Base-by-base conservation (phyloP, 1,139 yeast species). In the Lodderomyces jiufengensis region DNA sequence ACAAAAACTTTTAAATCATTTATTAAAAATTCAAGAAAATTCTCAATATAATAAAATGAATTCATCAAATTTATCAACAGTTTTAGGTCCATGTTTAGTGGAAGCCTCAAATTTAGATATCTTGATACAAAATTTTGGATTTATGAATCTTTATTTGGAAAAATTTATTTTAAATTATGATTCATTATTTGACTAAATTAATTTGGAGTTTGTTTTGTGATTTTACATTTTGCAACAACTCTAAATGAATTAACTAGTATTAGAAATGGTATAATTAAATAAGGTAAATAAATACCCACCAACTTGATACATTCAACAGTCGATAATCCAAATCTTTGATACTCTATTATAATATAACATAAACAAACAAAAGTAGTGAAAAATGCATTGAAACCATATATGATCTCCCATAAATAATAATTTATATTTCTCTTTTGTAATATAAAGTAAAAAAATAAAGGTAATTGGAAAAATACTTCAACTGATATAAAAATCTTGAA, bases 1-100 rank as follows among this genome's bases (percentile, higher is more conserved):
- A 52, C 77, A 77, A 50, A 62, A 83, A 32, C 66, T 92, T 37
- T 67, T 84, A 32, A 64, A 68, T 32, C 98, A 92, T 61, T 71
- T 90, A 62, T 71, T 73, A 39, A 71, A 62, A 40, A 80, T 85
- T 7, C 75, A 80, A 32, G 65, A 63, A 40, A 74, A 73, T 50
- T 77, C 80, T 36, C 78, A 70, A n/a, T 59, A 60, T 29, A 85
- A 85, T 61, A 76, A 80, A 51, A 85, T 85, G 95, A 84, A 81
- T 42, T 74, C 88, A 3, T 80, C 84, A 7, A 85, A 85, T 52
- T 62, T 85, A 50, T 92, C 95, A 9, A 85, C 88, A 39, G 95
- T 85, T 14, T 66, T 76, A 44, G 81, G 81, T 1, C 81, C 81
- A 2, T 76, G 80, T 4, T 66, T 76, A 37, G 74, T 79, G 3